phyloP scores from a whole-genome alignment of 2,329 filamentous ascomycete species.

The Bisporella sp. region DNA sequence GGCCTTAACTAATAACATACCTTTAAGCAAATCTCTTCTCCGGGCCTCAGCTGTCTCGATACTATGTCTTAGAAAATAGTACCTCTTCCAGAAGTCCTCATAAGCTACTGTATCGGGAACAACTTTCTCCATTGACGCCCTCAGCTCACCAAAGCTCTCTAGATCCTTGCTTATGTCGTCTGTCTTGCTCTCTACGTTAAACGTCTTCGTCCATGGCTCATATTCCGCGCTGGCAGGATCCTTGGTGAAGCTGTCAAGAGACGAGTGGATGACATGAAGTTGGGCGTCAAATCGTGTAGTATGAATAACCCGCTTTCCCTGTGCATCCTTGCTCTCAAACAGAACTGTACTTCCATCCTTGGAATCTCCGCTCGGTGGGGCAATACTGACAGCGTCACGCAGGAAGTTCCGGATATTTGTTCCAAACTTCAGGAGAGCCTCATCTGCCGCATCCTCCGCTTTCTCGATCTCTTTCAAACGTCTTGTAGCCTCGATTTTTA shows the following conservation, averaged over 20 bases:
- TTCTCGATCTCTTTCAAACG: slow-evolving; percentile 82
- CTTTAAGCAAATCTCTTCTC: slow-evolving; percentile 83
- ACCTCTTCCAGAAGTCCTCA: slow-evolving; percentile 82
- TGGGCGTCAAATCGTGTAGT: slow-evolving; percentile 92
- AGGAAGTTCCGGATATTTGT: slow-evolving; percentile 85
- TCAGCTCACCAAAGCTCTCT: slow-evolving; percentile 78
- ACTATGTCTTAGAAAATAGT: slow-evolving; percentile 89
- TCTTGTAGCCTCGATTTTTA: slow-evolving; percentile 72
- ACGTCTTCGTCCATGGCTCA: slow-evolving; percentile 62
- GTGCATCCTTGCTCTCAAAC: slow-evolving; percentile 89
- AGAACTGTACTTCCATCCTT: slow-evolving; percentile 57
- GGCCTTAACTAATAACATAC: slow-evolving; percentile 40
- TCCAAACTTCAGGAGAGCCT: slow-evolving; percentile 87
- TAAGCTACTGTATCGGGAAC: slow-evolving; percentile 94
- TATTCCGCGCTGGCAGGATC: slow-evolving; percentile 75
- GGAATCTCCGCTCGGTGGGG: slow-evolving; percentile 55
- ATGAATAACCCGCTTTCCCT: slow-evolving; percentile 89
- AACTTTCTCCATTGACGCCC: slow-evolving; percentile 86
- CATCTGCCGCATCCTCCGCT: slow-evolving; percentile 93
- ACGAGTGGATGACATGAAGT: slow-evolving; percentile 89
- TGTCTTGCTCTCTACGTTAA: slow-evolving; percentile 80
- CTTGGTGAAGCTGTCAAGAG: slow-evolving; percentile 71
- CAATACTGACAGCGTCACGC: slow-evolving; percentile 81
- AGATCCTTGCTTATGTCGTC: slow-evolving; percentile 75
- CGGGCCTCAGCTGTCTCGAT: slow-evolving; percentile 90